Percentiles rank a stretch among this genome's conserved stretches.
Conservation (phyloP, 179 eudicot genomes). For the Heliamphora pulchella region DNA sequence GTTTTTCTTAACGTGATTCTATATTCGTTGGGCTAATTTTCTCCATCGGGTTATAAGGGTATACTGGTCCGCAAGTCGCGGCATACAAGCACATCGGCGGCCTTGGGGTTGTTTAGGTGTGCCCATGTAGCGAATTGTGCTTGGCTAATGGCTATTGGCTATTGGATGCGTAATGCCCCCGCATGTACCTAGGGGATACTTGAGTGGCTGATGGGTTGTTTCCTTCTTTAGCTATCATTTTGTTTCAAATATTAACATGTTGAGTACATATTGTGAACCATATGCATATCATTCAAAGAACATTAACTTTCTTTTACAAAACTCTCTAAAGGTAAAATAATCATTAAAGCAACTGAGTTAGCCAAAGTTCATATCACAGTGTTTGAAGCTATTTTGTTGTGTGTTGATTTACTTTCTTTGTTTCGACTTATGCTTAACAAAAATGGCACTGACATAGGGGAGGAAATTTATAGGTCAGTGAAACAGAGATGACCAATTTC, state of each 20-base stretch:
- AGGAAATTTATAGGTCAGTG: constrained; percentile 37
- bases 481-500: constrained; percentile 42
- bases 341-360: background rate
- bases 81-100: no score
- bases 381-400: background rate
- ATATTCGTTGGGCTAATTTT: no score
- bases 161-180: no score
- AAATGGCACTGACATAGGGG: background rate
- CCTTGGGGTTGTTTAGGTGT: no score
- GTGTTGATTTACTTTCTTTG: constrained; percentile 9
- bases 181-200: no score
- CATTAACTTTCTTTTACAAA: background rate
- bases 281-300: background rate
- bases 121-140: no score
- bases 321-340: background rate
- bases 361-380: background rate
- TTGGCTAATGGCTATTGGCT: no score
- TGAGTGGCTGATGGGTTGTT: background rate
- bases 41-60: no score
- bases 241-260: background rate
- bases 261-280: background rate
- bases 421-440: background rate
- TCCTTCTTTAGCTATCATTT: background rate
- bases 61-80: no score
- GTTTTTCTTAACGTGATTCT: no score